Evolutionary conservation across 352 stramenopile species (phyloP), one percentile per base, ranked within the genome.

Genomic region (Phytophthora uliginosa): DNA sequence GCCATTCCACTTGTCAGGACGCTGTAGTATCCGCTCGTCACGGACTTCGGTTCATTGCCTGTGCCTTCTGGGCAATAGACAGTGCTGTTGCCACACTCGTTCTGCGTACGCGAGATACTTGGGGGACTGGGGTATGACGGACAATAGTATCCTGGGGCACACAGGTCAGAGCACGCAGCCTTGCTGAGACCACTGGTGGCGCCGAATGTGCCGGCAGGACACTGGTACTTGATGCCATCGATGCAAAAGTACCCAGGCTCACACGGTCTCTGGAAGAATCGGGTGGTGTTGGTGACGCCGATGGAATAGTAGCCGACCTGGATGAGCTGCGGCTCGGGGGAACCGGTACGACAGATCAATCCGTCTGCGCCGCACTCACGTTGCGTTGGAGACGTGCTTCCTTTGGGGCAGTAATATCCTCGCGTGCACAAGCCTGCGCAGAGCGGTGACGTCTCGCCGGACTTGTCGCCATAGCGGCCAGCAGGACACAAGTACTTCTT

Each of bases 171-270:
- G 59, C 90, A 97, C 8, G 12, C 26, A 10, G 83, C 1, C 22
- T 76, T 77, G 4, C 62, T 61, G 5, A 96, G 71, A 0, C 78
- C 79, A 13, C 33, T 66, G 0, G 56, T 76, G n/a, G 79, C 75
- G 26, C 93, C 93, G 31, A 84, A 98, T 2, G 80, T 90, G 9
- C 92, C 92, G 9, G 78, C 73, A 8, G 91, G 87, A 47, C 92
- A 98, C 53, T 94, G 75, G 20, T 81, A 85, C 59, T 85, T 84
- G 58, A 90, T 48, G 7, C 89, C 90, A n/a, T 78, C 56, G 2
- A 79, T 38, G 70, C 91, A 98, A 54, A 89, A 98, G 59, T 83
- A 89, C 12, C 91, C 90, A 36, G 71, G 66, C n/a, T 92, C 82
- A 40, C 93, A 98, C 26, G 78, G 63, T 9, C 59, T 64, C 74